Conservation (phyloP, 225 moss, liverwort and hornwort genomes). For the Straminergon stramineum region DNA sequence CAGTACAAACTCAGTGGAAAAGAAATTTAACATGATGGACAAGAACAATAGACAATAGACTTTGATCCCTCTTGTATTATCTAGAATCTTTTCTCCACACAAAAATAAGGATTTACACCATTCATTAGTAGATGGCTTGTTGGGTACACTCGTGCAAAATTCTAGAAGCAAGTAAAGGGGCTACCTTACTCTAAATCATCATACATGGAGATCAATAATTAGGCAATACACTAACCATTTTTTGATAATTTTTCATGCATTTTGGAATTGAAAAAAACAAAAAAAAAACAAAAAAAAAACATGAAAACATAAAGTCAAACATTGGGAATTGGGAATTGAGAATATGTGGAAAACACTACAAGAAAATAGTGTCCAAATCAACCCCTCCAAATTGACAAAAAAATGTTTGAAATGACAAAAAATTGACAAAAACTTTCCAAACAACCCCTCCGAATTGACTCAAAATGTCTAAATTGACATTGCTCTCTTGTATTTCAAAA, state of each 20-base stretch:
- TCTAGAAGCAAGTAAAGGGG: not conserved
- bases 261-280: too few relatives aligned
- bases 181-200: not conserved
- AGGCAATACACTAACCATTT: not conserved
- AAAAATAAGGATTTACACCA: not conserved
- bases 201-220: not conserved
- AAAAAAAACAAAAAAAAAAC: too few relatives aligned
- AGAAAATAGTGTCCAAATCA: too few relatives aligned
- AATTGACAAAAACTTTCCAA: too few relatives aligned
- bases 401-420: too few relatives aligned
- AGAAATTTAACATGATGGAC: fast-evolving
- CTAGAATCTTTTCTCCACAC: not conserved
- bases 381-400: too few relatives aligned
- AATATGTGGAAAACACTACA: not conserved
- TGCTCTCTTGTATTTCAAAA: too few relatives aligned
- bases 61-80: not conserved
- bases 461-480: too few relatives aligned
- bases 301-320: not conserved
- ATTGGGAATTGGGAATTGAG: not conserved
- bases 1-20: too few relatives aligned
- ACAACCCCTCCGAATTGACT: too few relatives aligned
- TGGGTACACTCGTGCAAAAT: not conserved
- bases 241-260: not conserved
- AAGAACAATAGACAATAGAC: not conserved
- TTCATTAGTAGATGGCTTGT: not conserved